These are phyloP conservation scores for Balakata baccata DNA, from an alignment of 345 rosid genomes.

Conservation along the genomic window DNA sequence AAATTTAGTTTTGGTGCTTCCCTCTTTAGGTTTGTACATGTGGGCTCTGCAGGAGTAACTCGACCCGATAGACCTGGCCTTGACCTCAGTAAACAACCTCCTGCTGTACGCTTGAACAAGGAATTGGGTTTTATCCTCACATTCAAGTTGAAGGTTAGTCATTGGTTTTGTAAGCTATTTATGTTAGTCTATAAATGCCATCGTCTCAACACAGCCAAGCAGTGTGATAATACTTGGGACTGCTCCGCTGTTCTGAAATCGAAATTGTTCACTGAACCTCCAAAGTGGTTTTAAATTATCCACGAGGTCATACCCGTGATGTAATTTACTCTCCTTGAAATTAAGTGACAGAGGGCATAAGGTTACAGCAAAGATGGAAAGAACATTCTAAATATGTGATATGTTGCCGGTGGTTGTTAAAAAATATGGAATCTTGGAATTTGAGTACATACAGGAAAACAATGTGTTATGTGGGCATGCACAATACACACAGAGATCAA, in stretches of 20 bases:
- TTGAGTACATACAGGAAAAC: too few species aligned
- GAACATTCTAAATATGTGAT: too few species aligned
- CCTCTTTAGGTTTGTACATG: conserved; percentile 75
- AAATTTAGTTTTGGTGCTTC: conserved; percentile 2
- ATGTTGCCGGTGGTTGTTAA: too few species aligned
- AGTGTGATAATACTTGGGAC: neutral
- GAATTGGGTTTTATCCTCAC: conserved; percentile 84
- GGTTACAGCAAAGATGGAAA: too few species aligned
- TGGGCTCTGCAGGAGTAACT: conserved; percentile 91
- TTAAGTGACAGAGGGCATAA: too few species aligned
- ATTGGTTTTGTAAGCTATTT: neutral
- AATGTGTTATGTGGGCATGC: too few species aligned
- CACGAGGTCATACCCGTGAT: too few species aligned
- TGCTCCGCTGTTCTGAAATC: neutral
- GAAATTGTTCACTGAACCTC: too few species aligned
- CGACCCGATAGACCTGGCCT: conserved; percentile 94
- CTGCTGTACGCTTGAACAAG: conserved; percentile 95
- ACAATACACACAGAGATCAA: too few species aligned
- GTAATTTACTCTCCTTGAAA: too few species aligned
- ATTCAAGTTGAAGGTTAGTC: conserved; percentile 76
- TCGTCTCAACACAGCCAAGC: neutral
- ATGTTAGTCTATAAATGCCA: neutral
- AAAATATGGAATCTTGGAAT: too few species aligned
- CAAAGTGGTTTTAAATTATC: too few species aligned
- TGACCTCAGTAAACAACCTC: conserved; percentile 90